Percentiles rank a stretch among this genome's conserved stretches.
These are phyloP conservation scores for Lophiotrema nucula DNA, from an alignment of 495 filamentous ascomycete genomes.

Conservation along the genomic window DNA sequence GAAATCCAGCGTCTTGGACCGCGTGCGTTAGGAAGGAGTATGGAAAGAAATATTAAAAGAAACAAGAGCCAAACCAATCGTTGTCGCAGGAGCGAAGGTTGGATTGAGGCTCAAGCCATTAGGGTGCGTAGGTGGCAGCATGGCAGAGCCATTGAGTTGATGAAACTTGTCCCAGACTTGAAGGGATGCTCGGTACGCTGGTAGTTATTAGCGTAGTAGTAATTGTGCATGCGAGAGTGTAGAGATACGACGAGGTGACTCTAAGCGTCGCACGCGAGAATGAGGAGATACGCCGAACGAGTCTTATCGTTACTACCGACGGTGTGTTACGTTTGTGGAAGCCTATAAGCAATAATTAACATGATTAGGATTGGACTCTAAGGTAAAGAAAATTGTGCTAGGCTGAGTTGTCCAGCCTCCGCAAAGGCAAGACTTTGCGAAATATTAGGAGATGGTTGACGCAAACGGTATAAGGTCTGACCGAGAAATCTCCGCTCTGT, in stretches of 20 bases:
- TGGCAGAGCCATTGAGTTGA: no score
- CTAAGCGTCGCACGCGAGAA: conserved; percentile 32
- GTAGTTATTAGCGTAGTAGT: conserved; percentile 50
- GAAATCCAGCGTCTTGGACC: no score
- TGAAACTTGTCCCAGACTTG: no score
- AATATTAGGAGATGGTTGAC: conserved; percentile 48
- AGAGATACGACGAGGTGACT: conserved; percentile 30
- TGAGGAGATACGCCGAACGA: conserved; percentile 26
- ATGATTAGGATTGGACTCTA: conserved; percentile 41
- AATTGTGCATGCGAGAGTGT: conserved; percentile 51
- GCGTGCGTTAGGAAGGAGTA: no score
- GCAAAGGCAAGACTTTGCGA: conserved; percentile 40
- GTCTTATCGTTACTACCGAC: conserved; percentile 50
- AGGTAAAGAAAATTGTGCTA: conserved; percentile 39
- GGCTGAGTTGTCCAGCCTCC: conserved; percentile 26
- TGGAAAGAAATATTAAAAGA: no score
- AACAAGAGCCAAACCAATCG: no score
- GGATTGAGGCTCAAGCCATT: no score
- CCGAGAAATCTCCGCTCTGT: conserved; percentile 43
- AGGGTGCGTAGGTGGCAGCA: no score
- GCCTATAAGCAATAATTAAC: background rate
- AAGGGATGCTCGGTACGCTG: no score
- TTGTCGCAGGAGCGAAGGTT: no score
- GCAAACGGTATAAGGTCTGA: conserved; percentile 43
- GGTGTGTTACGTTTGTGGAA: conserved; percentile 30